phyloP scores from a whole-genome alignment of 805 yeast species.

The Kazachstania martiniae region DNA sequence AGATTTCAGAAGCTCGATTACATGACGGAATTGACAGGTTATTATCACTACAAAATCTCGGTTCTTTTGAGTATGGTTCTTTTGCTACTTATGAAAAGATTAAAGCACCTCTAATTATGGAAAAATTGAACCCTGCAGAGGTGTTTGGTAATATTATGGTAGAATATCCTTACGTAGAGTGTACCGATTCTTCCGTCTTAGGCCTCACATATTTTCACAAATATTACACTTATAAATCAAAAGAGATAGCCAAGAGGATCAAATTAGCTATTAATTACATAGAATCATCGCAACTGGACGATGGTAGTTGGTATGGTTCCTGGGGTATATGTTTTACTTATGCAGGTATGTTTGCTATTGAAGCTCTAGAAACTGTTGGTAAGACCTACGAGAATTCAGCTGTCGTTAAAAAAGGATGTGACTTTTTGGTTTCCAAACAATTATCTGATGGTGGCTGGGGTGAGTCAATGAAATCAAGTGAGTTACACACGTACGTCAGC shows the following conservation, averaged over 20 bases:
- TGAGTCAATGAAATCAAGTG: conserved; percentile 86
- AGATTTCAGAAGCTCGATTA: conserved; percentile 44
- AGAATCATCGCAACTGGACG: conserved; percentile 50
- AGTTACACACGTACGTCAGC: conserved; percentile 64
- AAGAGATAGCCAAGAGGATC: conserved; percentile 61
- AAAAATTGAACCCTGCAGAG: conserved; percentile 86
- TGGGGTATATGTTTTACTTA: conserved; percentile 97
- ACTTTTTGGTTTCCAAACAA: conserved; percentile 67
- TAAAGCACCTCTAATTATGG: conserved; percentile 69
- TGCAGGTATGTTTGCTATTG: conserved; percentile 96
- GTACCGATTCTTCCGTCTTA: conserved; percentile 89
- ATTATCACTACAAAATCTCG: conserved; percentile 66
- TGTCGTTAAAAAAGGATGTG: conserved; percentile 67
- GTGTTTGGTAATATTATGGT: conserved; percentile 98
- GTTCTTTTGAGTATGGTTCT: conserved; percentile 75
- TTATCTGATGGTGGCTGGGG: conserved; percentile 95
- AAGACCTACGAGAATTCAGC: conserved; percentile 50
- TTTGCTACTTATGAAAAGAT: conserved; percentile 86
- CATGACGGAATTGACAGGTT: conserved; percentile 68
- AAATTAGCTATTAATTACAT: conserved; percentile 66
- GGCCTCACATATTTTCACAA: conserved; percentile 74
- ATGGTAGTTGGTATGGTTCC: conserved; percentile 97
- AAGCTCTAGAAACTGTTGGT: conserved; percentile 70
- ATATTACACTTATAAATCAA: conserved; percentile 51
- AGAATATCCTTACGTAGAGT: conserved; percentile 96